A percentile compares a stretch with the other conserved stretches of the same genome.
Evolutionary conservation across 192 early-diverging fungal species (phyloP).

Genomic region (Spizellomyces sp.): DNA sequence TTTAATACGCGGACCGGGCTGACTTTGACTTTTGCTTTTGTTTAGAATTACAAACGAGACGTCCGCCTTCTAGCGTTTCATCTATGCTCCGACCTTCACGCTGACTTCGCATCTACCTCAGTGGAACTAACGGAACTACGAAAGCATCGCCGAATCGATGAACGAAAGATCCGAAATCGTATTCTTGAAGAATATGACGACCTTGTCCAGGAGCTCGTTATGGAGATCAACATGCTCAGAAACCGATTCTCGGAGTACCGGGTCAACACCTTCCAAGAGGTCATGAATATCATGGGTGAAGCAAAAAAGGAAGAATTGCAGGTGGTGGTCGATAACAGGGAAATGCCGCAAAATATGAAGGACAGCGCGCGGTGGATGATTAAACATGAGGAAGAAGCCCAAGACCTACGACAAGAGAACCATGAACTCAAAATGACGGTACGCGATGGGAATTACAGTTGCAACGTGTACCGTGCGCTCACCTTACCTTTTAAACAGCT

Average conservation of each 20-base stretch:
- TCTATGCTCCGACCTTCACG: conserved; percentile 36
- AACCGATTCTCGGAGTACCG: conserved; percentile 56
- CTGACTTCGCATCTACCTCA: conserved; percentile 45
- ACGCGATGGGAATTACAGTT: not conserved
- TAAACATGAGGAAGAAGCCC: conserved; percentile 45
- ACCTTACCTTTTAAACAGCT: conserved; percentile 21
- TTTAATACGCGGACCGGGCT: not conserved
- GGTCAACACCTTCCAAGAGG: conserved; percentile 53
- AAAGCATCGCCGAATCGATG: conserved; percentile 49
- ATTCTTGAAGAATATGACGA: conserved; percentile 61
- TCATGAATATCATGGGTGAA: conserved; percentile 54
- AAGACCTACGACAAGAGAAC: conserved; percentile 40
- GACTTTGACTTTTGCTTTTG: not conserved
- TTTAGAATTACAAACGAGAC: conserved; percentile 45
- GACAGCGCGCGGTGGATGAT: conserved; percentile 39
- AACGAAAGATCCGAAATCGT: conserved; percentile 46
- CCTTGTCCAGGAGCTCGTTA: conserved; percentile 54
- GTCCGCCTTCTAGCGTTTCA: conserved; percentile 41
- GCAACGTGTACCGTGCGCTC: not conserved
- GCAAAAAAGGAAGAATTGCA: conserved; percentile 56
- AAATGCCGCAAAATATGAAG: conserved; percentile 44
- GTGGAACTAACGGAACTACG: conserved; percentile 51
- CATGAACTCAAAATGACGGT: conserved; percentile 59
- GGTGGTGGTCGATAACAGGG: conserved; percentile 40
- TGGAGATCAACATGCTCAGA: conserved; percentile 52